These are phyloP conservation scores for Beauveria caledonica DNA, from an alignment of 2,329 filamentous ascomycete species.

Conservation along the genomic window DNA sequence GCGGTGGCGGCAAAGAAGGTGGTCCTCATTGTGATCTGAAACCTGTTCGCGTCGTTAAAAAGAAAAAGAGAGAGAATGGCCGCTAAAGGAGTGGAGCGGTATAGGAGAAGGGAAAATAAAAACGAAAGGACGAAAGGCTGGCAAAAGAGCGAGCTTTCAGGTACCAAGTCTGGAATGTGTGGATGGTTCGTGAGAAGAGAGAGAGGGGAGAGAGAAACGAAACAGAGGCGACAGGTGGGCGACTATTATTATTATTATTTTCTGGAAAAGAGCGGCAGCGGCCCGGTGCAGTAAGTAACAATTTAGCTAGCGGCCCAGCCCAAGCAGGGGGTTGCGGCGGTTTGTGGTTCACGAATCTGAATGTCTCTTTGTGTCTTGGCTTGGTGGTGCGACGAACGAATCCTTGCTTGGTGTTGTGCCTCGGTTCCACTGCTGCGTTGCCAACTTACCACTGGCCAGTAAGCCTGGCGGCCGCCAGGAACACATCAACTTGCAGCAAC, in stretches of 20 bases:
- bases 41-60: conserved; percentile 21
- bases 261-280: conserved; percentile 6
- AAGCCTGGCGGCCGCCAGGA: too few species aligned
- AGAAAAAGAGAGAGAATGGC: conserved; percentile 22
- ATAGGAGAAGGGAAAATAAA: conserved; percentile 18
- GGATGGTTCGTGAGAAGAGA: conserved; percentile 35
- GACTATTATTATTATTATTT: conserved; percentile 31
- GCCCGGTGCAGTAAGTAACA: conserved; percentile 11
- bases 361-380: too few species aligned
- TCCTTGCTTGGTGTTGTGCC: conserved; percentile 6
- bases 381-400: neutral
- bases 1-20: conserved; percentile 57
- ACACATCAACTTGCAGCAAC: neutral
- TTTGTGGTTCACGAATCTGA: conserved; percentile 1
- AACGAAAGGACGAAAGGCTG: conserved; percentile 44
- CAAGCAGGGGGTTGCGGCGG: neutral
- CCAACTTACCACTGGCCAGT: too few species aligned
- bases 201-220: conserved; percentile 28
- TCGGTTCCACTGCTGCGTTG: neutral
- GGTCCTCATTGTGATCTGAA: conserved; percentile 61
- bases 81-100: too few species aligned
- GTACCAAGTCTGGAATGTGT: conserved; percentile 41
- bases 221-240: conserved; percentile 30
- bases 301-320: neutral
- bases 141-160: conserved; percentile 32